These are phyloP conservation scores for Verticillium albo-atrum DNA, from an alignment of 2,329 filamentous ascomycete species.

Conservation along the genomic window DNA sequence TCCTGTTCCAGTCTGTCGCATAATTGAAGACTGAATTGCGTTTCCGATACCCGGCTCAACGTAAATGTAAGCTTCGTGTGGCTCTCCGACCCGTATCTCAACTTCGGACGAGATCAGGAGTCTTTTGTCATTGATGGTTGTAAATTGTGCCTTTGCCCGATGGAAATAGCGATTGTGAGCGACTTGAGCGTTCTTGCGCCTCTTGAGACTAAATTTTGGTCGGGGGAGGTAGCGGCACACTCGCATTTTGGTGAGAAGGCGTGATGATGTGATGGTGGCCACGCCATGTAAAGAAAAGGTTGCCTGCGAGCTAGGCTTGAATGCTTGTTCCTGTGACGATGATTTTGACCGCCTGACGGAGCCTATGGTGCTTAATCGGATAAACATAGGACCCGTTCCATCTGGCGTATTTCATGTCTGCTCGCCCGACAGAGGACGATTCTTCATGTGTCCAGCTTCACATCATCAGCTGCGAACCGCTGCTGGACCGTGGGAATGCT, in stretches of 20 bases:
- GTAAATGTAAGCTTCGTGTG: conserved; percentile 1
- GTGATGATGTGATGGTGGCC: neutral
- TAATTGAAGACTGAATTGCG: conserved; percentile 1
- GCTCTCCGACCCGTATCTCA: neutral
- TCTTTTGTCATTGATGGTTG: neutral
- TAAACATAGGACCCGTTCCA: neutral
- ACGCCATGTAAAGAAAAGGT: neutral
- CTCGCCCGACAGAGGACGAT: too few species aligned
- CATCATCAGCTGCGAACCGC: too few species aligned
- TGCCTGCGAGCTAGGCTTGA: neutral
- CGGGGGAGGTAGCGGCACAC: neutral
- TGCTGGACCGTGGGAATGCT: too few species aligned
- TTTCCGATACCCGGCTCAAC: conserved; percentile 1
- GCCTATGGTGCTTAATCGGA: neutral
- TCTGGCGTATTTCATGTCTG: neutral
- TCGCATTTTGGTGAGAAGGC: neutral
- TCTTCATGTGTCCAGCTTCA: too few species aligned
- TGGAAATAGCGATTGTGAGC: neutral
- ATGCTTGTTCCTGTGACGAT: neutral
- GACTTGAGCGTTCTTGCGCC: neutral
- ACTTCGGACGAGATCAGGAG: neutral
- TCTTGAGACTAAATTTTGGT: neutral
- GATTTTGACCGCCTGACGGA: neutral
- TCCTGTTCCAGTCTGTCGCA: neutral
- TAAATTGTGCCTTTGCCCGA: conserved; percentile 1